phyloP scores from a whole-genome alignment of 2,329 filamentous ascomycete species.

The Claviceps humidiphila region DNA sequence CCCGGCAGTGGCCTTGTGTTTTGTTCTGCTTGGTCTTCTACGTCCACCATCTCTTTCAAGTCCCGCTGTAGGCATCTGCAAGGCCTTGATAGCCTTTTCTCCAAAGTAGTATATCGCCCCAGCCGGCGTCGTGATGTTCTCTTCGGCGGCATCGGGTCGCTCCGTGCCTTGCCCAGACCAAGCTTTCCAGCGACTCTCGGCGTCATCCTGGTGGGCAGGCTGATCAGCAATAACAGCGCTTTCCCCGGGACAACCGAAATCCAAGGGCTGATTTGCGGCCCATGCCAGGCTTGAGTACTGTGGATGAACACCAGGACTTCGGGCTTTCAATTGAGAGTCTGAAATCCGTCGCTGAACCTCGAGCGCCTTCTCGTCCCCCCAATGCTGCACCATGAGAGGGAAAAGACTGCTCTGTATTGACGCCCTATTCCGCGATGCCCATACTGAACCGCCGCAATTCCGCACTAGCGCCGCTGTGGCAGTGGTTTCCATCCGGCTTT shows the following conservation, averaged over 20 bases:
- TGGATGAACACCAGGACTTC: neutral
- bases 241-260: neutral
- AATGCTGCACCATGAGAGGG: constrained; percentile 33
- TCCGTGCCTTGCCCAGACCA: neutral
- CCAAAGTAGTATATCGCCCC: constrained; percentile 6
- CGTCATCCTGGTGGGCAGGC: neutral
- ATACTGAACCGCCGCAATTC: constrained; percentile 34
- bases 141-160: neutral
- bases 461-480: constrained; percentile 37
- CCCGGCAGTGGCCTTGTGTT: neutral
- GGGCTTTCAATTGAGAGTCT: constrained; percentile 3
- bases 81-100: constrained; percentile 3
- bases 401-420: constrained; percentile 25
- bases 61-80: neutral
- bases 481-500: constrained; percentile 39
- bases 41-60: neutral
- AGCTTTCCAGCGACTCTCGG: neutral
- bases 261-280: neutral
- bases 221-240: neutral
- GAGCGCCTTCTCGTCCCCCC: constrained; percentile 30
- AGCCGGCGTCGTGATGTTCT: neutral
- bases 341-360: constrained; percentile 5
- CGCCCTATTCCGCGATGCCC: constrained; percentile 32
- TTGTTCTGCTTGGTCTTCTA: neutral
- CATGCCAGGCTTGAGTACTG: neutral